Conservation (phyloP, 2,329 filamentous ascomycete genomes). For the Penicillium sp. region DNA sequence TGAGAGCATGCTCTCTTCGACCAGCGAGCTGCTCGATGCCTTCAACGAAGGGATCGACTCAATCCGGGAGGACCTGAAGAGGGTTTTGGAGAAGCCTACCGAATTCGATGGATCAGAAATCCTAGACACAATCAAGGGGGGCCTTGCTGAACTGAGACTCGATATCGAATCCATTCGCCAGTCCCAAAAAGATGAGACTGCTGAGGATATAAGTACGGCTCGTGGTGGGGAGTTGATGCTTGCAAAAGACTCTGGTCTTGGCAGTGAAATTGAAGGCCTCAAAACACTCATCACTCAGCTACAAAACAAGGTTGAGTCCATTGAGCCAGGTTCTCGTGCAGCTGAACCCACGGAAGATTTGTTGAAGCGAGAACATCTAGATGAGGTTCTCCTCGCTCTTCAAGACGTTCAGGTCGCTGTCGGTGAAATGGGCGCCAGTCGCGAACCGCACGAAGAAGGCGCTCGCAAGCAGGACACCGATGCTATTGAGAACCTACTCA, state of each 20-base stretch:
- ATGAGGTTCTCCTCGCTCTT: conserved; percentile 43
- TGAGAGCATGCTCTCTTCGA: conserved; percentile 50
- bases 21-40: conserved; percentile 55
- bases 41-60: conserved; percentile 66
- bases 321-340: conserved; percentile 50
- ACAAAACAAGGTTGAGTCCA: conserved; percentile 73
- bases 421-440: conserved; percentile 46
- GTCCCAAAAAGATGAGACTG: conserved; percentile 32
- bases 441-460: conserved; percentile 45
- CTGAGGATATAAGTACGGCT: conserved; percentile 47
- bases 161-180: conserved; percentile 77
- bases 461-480: conserved; percentile 78
- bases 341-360: conserved; percentile 38
- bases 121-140: conserved; percentile 77
- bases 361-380: conserved; percentile 45
- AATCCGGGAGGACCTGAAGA: conserved; percentile 67
- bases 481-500: conserved; percentile 82
- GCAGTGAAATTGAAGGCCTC: conserved; percentile 75
- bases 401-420: conserved; percentile 55
- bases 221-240: conserved; percentile 54
- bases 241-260: conserved; percentile 49
- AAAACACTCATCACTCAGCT: conserved; percentile 78
- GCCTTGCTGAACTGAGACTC: conserved; percentile 65
- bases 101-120: conserved; percentile 88
- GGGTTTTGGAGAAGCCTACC: conserved; percentile 68